A percentile compares a stretch with the other conserved stretches of the same genome.
Evolutionary conservation across 805 yeast genomes (phyloP).

Genomic region (Nakazawaea holstii): DNA sequence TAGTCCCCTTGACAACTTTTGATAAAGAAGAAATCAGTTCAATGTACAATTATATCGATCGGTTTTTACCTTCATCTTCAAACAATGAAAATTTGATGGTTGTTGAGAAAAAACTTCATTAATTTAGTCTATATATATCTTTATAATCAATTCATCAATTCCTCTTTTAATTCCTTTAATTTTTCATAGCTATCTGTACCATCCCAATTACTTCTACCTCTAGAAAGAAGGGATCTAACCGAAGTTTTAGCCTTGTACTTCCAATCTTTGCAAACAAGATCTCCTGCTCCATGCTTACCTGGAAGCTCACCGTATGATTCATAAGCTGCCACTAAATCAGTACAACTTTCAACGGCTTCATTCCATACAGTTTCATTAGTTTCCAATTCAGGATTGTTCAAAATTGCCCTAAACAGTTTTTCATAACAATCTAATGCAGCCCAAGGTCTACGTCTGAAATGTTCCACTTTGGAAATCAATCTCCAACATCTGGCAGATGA

Average conservation of each 20-base stretch:
- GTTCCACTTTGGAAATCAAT: constrained; percentile 74
- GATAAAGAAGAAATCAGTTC: constrained; percentile 5
- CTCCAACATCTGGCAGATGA: constrained; percentile 71
- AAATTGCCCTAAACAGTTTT: constrained; percentile 73
- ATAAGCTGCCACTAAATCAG: constrained; percentile 79
- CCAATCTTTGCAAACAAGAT: constrained; percentile 90
- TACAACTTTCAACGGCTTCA: constrained; percentile 72
- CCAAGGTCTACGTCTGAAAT: constrained; percentile 90
- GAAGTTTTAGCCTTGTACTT: constrained; percentile 73
- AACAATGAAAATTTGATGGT: background rate
- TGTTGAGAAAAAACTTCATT: too few relatives aligned
- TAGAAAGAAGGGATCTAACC: constrained; percentile 69
- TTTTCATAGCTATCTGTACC: constrained; percentile 72
- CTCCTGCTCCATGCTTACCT: constrained; percentile 75
- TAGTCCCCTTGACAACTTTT: constrained; percentile 15
- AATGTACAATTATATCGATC: constrained; percentile 4
- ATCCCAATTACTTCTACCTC: constrained; percentile 78
- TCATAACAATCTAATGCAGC: constrained; percentile 79
- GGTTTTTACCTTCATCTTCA: background rate
- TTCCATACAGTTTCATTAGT: constrained; percentile 63
- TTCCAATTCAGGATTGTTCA: constrained; percentile 59
- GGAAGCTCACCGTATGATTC: constrained; percentile 81
- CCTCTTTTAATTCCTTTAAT: constrained; percentile 47
- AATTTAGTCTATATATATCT: too few relatives aligned
- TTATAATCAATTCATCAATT: constrained; percentile 19